Conservation (phyloP, 2,329 filamentous ascomycete genomes). For the Trichoderma arundinaceum region DNA sequence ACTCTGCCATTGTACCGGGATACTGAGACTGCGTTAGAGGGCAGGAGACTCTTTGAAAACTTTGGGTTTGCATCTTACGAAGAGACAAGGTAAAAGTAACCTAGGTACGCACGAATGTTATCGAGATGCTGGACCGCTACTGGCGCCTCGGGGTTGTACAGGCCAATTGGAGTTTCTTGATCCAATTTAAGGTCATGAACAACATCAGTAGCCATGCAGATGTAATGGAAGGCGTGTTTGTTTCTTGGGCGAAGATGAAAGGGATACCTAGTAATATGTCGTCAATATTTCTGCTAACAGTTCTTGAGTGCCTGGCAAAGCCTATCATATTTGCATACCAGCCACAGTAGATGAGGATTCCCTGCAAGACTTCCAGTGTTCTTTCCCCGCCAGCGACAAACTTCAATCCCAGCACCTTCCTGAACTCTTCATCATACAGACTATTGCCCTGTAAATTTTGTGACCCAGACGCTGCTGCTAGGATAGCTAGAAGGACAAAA, state of each 20-base stretch:
- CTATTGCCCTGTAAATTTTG: conserved; percentile 57
- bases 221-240: conserved; percentile 56
- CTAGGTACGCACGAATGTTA: conserved; percentile 53
- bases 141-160: background rate
- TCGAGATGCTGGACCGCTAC: conserved; percentile 45
- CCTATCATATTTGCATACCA: conserved; percentile 51
- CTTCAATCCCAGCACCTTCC: conserved; percentile 61
- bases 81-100: conserved; percentile 52
- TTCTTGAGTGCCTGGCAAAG: too few relatives aligned
- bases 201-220: conserved; percentile 59
- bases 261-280: conserved; percentile 52
- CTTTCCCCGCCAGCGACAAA: conserved; percentile 63
- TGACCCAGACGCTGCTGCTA: conserved; percentile 57
- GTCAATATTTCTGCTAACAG: background rate
- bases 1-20: conserved; percentile 30
- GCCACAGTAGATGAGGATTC: conserved; percentile 61
- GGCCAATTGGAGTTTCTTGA: conserved; percentile 41
- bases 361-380: conserved; percentile 61
- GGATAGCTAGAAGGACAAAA: conserved; percentile 60
- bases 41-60: background rate
- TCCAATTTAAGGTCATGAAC: conserved; percentile 57
- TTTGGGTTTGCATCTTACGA: conserved; percentile 43
- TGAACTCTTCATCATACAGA: conserved; percentile 63
- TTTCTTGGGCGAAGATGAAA: conserved; percentile 60
- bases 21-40: conserved; percentile 39